A percentile compares a stretch with the other conserved stretches of the same genome.
Evolutionary conservation across 2,329 filamentous ascomycete genomes (phyloP).

Genomic region (Dendrostoma leiphaemia): DNA sequence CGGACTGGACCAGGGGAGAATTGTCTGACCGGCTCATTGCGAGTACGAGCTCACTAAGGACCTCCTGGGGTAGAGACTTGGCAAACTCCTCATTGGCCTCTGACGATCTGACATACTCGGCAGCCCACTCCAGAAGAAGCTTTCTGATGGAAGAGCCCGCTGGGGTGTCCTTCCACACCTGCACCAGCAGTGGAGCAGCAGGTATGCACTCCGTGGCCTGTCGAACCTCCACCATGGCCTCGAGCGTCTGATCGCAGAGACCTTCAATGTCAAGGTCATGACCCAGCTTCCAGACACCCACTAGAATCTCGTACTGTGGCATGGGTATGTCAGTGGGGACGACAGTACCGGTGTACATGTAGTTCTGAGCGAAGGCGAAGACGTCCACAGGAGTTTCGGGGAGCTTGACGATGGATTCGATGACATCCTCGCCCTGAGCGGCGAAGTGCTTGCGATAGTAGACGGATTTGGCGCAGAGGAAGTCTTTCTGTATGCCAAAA

Average conservation of each 20-base stretch:
- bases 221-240: conserved; percentile 56
- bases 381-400: conserved; percentile 46
- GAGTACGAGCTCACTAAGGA: conserved; percentile 61
- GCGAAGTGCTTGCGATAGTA: conserved; percentile 48
- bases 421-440: conserved; percentile 32
- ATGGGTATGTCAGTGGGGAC: conserved; percentile 39
- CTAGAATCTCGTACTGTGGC: conserved; percentile 53
- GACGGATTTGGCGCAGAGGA: conserved; percentile 50
- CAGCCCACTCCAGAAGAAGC: conserved; percentile 60
- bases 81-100: conserved; percentile 56
- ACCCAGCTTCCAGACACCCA: conserved; percentile 57
- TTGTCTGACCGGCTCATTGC: conserved; percentile 57
- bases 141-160: conserved; percentile 58
- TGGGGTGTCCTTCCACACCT: conserved; percentile 61
- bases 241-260: conserved; percentile 54
- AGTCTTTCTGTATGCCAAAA: conserved; percentile 59
- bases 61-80: conserved; percentile 59
- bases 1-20: conserved; percentile 31
- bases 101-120: conserved; percentile 61
- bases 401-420: conserved; percentile 51
- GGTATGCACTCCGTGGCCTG: conserved; percentile 54
- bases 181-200: conserved; percentile 55
- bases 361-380: conserved; percentile 55
- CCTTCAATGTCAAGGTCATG: conserved; percentile 50
- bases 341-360: conserved; percentile 50